Base-by-base conservation (phyloP, 768 basidiomycete genomes). In the Termitomyces eurrhizus region DNA sequence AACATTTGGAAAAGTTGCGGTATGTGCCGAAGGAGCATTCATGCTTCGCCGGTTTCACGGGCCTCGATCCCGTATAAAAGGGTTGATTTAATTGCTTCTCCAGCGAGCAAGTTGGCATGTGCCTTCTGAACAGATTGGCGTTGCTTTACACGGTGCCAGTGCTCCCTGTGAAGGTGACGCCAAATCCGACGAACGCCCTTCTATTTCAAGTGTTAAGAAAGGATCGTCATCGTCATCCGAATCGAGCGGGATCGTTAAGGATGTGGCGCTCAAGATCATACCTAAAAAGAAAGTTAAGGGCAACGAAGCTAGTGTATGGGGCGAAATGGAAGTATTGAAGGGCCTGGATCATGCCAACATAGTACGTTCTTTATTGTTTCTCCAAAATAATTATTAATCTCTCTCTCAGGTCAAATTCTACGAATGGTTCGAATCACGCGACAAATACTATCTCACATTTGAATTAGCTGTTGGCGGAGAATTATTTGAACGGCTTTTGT, bases 201-300 rank as follows among this genome's bases (percentile, higher is more conserved):
- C 64, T 0, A 73, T 77, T 5, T 61, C 61, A n/a, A 55, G 62
- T 12, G 48, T 35, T 21, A 57, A 58, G 29, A 61, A 58, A 18
- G 60, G 51, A 50, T 52, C 51, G n/a, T 32, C 32, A 18, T 60
- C 59, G 16, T 39, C 32, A 13, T 60, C 53, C 45, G 63, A 62
- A 49, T 62, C 44, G 64, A 72, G 62, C 63, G 73, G 76, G 2
- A 66, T 83, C 16, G 82, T 76, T 16, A 87, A 91, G 69, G 89
- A 91, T 6, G 92, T 94, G 2, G 92, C 92, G 6, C 75, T 90
- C 65, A 97, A 97, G 76, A 83, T 95, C 61, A 97, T 99, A 59
- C 82, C 90, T 6, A 98, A 98, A 83, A 95, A 96, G 76, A 92
- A 92, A 67, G 93, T 97, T 57, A 94, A 93, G 72, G 91, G 92